A percentile compares a stretch with the other conserved stretches of the same genome.
These are phyloP conservation scores for Pyrrhoderma lamaoense DNA, from an alignment of 1,284 basidiomycete genomes.

Conservation along the genomic window DNA sequence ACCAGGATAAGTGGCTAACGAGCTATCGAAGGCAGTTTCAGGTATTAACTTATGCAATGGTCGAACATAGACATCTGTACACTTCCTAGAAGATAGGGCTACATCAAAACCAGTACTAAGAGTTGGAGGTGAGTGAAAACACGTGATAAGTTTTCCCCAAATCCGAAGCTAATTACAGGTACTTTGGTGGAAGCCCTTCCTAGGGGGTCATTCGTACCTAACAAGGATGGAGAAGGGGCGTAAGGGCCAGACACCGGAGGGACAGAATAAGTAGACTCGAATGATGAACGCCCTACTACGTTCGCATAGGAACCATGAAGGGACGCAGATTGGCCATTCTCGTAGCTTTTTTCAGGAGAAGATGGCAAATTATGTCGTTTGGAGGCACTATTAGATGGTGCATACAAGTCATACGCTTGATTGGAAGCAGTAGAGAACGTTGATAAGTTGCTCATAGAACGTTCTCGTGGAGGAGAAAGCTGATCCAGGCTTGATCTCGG, in stretches of 20 bases:
- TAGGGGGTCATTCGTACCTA: slow-evolving; percentile 79
- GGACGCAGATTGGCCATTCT: slow-evolving; percentile 22
- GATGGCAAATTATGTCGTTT: slow-evolving; percentile 23
- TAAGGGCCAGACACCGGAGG: slow-evolving; percentile 37
- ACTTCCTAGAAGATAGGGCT: slow-evolving; percentile 63
- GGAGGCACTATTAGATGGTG: slow-evolving; percentile 29
- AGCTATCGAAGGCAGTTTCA: slow-evolving; percentile 52
- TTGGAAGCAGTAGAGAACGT: slow-evolving; percentile 33
- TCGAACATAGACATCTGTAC: slow-evolving; percentile 65
- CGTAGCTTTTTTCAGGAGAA: slow-evolving; percentile 24
- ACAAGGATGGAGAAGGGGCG: slow-evolving; percentile 67
- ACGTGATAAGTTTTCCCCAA: slow-evolving; percentile 83
- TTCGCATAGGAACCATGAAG: slow-evolving; percentile 17
- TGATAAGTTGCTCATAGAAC: slow-evolving; percentile 48
- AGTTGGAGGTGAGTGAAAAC: slow-evolving; percentile 70
- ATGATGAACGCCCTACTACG: slow-evolving; percentile 3
- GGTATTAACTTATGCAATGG: slow-evolving; percentile 63
- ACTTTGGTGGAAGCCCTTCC: slow-evolving; percentile 66
- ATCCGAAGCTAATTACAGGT: slow-evolving; percentile 83
- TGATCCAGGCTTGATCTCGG: neutral
- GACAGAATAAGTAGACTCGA: slow-evolving; percentile 13
- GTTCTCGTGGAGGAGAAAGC: slow-evolving; percentile 24
- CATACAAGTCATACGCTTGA: slow-evolving; percentile 35
- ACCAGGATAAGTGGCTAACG: slow-evolving; percentile 67
- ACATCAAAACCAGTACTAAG: slow-evolving; percentile 71